A percentile compares a stretch with the other conserved stretches of the same genome.
Conservation (phyloP, 2,329 filamentous ascomycete genomes). For the Aspergillus aculeatinus region DNA sequence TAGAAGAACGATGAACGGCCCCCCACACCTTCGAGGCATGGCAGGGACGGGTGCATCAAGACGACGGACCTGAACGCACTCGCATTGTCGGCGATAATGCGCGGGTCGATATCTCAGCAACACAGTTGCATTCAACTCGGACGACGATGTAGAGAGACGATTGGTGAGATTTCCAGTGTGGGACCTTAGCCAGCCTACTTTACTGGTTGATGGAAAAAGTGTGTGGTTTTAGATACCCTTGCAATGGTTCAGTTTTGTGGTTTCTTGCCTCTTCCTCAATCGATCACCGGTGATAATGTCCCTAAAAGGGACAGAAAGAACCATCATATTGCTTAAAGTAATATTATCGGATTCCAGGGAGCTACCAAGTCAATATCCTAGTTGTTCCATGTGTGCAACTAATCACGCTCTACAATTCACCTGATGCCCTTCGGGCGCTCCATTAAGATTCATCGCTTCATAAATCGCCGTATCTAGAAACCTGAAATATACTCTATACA, state of each 20-base stretch:
- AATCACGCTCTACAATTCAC: constrained; percentile 1
- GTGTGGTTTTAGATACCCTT: constrained; percentile 4
- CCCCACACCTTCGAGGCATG: not conserved
- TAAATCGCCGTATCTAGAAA: constrained; percentile 23
- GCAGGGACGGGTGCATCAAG: not conserved
- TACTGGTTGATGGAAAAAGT: not conserved
- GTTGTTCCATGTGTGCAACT: not conserved
- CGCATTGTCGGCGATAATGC: not conserved
- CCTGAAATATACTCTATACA: constrained; percentile 19
- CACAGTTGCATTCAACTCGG: not conserved
- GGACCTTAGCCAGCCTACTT: not conserved
- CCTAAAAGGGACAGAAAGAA: not conserved
- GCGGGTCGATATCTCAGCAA: not conserved
- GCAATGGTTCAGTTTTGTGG: not conserved
- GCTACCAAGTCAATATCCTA: not conserved
- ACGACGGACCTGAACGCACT: not conserved
- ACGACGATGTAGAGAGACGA: not conserved
- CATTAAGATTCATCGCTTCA: constrained; percentile 25
- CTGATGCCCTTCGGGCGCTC: constrained; percentile 10
- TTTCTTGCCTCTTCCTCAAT: not conserved
- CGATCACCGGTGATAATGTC: not conserved
- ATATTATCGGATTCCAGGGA: not conserved
- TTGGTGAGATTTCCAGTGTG: not conserved
- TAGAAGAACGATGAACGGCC: not conserved
- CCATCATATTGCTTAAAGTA: not conserved